Evolutionary conservation across 202 grass and related monocot genomes (phyloP), one percentile per base, ranked within the genome.

Genomic region (Bolboschoenoplectus hybrid): DNA sequence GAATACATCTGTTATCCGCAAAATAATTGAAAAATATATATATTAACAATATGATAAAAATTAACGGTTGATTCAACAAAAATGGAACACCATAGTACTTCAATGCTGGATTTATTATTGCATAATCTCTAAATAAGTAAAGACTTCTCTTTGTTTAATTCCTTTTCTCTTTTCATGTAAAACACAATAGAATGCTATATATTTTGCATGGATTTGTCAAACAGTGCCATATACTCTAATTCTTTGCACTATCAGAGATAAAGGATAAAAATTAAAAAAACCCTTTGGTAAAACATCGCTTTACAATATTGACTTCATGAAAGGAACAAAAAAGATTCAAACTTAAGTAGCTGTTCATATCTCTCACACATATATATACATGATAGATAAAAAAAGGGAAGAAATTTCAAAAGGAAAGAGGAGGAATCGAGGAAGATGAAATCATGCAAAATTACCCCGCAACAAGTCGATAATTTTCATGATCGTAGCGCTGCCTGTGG

Each of bases 391-490:
- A 4, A 20, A 35, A 12, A 36, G 14, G 44, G 7, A 41, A 38
- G 60, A 63, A 81, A 81, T 86, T 67, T 55, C 63, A 79, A 57
- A 84, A 83, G 39, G 2, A 78, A 78, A 80, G 34, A 79, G 13
- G 32, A 79, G 34, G 2, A 1, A 26, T 26, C 26, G 26, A 34
- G 61, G 35, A 19, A 80, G 52, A 80, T 58, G 75, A 41, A 80
- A 80, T 61, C 43, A 19, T 61, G 75, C 75, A 39, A 39, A 72
- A 85, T 38, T 67, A 93, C 92, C 92, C 92, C 3, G 93, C 91
- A 20, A 95, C 93, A 62, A 93, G 93, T n/a, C 92, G 92, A 86
- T 89, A 87, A 82, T 82, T 82, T 40, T 93, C 85, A 84, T 87
- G 65, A 60, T 93, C 89, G 82, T 93, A 93, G 35, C 92, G 92